These are phyloP conservation scores for Magnaporthales sp. DNA, from an alignment of 2,329 filamentous ascomycete genomes.

Conservation along the genomic window DNA sequence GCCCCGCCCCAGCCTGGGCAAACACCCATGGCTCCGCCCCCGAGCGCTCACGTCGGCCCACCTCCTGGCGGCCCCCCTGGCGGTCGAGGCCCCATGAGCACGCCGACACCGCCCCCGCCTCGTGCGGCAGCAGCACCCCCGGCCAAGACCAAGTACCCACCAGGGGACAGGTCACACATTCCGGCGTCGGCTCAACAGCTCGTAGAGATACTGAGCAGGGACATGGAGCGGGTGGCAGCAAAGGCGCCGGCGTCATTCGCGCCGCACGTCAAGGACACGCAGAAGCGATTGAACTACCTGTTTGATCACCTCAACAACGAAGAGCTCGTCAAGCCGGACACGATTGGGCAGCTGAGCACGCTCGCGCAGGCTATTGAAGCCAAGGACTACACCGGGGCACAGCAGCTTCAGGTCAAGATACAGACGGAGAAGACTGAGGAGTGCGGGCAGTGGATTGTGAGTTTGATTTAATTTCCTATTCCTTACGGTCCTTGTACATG, in stretches of 20 bases:
- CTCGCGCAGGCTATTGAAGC: conserved; percentile 58
- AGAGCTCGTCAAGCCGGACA: conserved; percentile 76
- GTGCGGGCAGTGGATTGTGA: conserved; percentile 82
- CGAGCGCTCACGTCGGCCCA: conserved; percentile 27
- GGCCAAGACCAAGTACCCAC: conserved; percentile 59
- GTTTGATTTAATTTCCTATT: conserved; percentile 19
- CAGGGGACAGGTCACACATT: conserved; percentile 87
- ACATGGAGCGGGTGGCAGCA: conserved; percentile 82
- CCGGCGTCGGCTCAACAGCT: conserved; percentile 66
- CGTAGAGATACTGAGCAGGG: conserved; percentile 70
- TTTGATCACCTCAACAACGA: conserved; percentile 97
- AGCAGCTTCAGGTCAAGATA: conserved; percentile 64
- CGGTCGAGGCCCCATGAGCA: conserved; percentile 17
- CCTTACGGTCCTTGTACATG: background rate
- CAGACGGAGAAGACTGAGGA: conserved; percentile 70
- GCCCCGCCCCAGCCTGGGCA: conserved; percentile 13
- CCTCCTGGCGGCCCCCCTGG: conserved; percentile 29
- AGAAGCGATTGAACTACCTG: conserved; percentile 85
- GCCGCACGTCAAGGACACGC: conserved; percentile 83
- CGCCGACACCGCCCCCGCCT: conserved; percentile 39
- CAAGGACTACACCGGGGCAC: conserved; percentile 61
- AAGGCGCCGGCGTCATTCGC: conserved; percentile 83
- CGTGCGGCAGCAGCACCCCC: conserved; percentile 35
- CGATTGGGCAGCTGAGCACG: conserved; percentile 56
- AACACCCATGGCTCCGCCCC: conserved; percentile 27